These are phyloP conservation scores for Fusarium coicis DNA, from an alignment of 2,329 filamentous ascomycete genomes.

Conservation along the genomic window DNA sequence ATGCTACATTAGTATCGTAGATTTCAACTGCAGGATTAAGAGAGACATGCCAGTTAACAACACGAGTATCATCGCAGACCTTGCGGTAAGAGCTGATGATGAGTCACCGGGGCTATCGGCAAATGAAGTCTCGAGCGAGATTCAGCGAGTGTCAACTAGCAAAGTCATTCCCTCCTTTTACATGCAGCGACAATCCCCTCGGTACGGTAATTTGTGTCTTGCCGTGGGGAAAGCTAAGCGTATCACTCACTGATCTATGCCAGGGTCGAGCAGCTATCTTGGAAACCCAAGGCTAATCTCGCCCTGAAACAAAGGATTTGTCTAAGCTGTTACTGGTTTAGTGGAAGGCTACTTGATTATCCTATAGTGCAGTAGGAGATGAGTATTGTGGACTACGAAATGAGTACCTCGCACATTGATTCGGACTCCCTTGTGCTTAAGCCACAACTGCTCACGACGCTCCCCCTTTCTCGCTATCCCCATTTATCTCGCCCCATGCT, in stretches of 20 bases:
- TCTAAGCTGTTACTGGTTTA: background rate
- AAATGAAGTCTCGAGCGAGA: background rate
- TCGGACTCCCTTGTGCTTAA: background rate
- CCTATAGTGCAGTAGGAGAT: background rate
- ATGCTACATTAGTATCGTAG: background rate
- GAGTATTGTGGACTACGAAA: rapidly evolving
- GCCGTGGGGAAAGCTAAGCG: background rate
- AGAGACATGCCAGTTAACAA: background rate
- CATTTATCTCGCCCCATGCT: background rate
- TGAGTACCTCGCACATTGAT: background rate
- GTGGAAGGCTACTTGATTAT: background rate
- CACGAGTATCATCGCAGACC: too few relatives aligned
- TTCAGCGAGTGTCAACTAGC: background rate
- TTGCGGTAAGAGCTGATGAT: background rate
- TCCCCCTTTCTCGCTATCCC: background rate
- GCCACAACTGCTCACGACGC: background rate
- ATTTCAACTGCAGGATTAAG: too few relatives aligned
- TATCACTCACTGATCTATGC: background rate
- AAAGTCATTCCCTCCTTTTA: too few relatives aligned
- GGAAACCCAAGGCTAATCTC: background rate
- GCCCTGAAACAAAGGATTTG: background rate
- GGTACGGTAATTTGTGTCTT: background rate
- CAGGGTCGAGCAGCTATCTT: background rate
- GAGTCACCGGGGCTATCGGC: too few relatives aligned
- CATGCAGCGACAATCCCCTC: background rate